Conservation (phyloP, 2,329 filamentous ascomycete genomes). For the Diaporthe caulivora region DNA sequence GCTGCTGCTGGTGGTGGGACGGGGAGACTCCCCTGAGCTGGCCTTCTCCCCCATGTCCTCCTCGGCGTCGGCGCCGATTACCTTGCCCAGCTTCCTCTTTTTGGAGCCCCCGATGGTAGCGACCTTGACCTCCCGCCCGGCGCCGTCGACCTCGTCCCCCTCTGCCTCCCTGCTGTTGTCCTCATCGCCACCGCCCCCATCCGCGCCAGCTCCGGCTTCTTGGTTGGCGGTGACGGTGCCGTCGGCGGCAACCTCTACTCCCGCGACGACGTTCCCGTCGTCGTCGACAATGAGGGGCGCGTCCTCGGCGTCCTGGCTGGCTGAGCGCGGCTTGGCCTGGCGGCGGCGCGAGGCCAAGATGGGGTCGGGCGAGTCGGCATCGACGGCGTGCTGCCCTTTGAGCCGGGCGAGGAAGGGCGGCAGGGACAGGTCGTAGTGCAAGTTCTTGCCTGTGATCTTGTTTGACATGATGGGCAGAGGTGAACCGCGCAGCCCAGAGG, state of each 20-base stretch:
- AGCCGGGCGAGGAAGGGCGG: conserved; percentile 72
- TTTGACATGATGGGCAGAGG: conserved; percentile 55
- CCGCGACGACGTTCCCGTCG: conserved; percentile 70
- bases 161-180: conserved; percentile 51
- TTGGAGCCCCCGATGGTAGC: conserved; percentile 58
- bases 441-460: conserved; percentile 78
- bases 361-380: conserved; percentile 63
- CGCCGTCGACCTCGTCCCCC: conserved; percentile 44
- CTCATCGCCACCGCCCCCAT: conserved; percentile 48
- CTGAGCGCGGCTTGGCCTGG: conserved; percentile 66
- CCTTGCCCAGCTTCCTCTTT: conserved; percentile 68
- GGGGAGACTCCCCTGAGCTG: not conserved
- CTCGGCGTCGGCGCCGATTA: conserved; percentile 57
- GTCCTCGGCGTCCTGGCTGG: conserved; percentile 80
- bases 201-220: conserved; percentile 40
- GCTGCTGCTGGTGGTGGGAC: too few species aligned
- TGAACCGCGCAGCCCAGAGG: not conserved
- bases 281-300: conserved; percentile 82
- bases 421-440: conserved; percentile 72
- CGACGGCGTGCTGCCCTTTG: conserved; percentile 63
- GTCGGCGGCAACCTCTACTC: conserved; percentile 54
- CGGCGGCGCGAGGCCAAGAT: conserved; percentile 63
- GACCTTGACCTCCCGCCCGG: conserved; percentile 44
- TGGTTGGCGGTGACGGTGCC: conserved; percentile 53
- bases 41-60: conserved; percentile 42